Evolutionary conservation across 2,329 filamentous ascomycete species (phyloP).

Genomic region (Diaporthe sp.): DNA sequence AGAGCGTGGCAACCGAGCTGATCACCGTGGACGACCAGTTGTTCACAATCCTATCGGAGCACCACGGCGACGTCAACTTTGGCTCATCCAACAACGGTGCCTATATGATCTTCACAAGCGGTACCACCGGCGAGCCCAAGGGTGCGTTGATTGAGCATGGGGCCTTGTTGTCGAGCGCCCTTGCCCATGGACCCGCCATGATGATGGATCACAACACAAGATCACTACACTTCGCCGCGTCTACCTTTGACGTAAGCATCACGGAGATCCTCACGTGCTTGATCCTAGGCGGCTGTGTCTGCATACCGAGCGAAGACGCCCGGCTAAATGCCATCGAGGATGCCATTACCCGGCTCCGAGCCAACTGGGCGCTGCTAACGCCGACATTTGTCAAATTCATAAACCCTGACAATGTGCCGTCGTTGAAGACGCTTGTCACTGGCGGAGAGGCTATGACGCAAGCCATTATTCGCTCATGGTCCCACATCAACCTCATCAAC

Average conservation of each 20-base stretch:
- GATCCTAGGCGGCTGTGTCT: slow-evolving; percentile 18
- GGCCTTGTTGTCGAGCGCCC: slow-evolving; percentile 54
- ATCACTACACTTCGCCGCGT: slow-evolving; percentile 61
- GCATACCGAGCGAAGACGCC: slow-evolving; percentile 39
- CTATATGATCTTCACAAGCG: slow-evolving; percentile 75
- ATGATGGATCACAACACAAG: slow-evolving; percentile 54
- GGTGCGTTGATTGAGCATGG: slow-evolving; percentile 60
- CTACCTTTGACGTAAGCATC: slow-evolving; percentile 66
- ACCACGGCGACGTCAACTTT: not conserved
- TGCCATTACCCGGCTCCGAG: slow-evolving; percentile 37
- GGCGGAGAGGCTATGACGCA: slow-evolving; percentile 38
- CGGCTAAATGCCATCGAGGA: slow-evolving; percentile 48
- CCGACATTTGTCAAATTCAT: slow-evolving; percentile 40
- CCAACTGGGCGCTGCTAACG: slow-evolving; percentile 39
- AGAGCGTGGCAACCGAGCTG: slow-evolving; percentile 2
- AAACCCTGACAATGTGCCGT: slow-evolving; percentile 33
- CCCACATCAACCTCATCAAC: slow-evolving; percentile 34
- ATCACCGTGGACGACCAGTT: not conserved
- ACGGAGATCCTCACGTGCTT: slow-evolving; percentile 66
- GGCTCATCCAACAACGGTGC: slow-evolving; percentile 3
- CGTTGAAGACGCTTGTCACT: slow-evolving; percentile 35
- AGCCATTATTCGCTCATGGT: slow-evolving; percentile 34
- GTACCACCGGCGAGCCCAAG: slow-evolving; percentile 79
- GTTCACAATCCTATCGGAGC: slow-evolving; percentile 22
- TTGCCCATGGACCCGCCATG: slow-evolving; percentile 49